Percentiles rank a stretch among this genome's conserved stretches.
These are phyloP conservation scores for Zymoseptoria pseudotritici DNA, from an alignment of 2,329 filamentous ascomycete species.

Conservation along the genomic window DNA sequence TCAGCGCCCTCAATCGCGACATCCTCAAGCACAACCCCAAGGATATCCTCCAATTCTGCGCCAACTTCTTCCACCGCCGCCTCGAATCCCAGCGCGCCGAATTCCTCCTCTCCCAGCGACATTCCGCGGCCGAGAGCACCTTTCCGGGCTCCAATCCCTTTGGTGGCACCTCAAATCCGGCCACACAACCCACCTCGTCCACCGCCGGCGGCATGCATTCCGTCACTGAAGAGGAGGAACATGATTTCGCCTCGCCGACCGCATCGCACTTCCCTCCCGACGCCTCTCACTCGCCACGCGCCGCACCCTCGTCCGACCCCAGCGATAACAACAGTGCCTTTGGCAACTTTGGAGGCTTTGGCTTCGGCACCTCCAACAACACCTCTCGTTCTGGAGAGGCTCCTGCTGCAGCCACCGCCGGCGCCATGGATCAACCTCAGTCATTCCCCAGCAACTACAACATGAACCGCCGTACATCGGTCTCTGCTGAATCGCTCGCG, in stretches of 20 bases:
- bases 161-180: conserved; percentile 38
- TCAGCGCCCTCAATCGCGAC: conserved; percentile 56
- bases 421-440: conserved; percentile 48
- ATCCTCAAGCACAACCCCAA: conserved; percentile 50
- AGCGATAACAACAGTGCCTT: conserved; percentile 32
- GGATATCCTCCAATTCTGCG: conserved; percentile 64
- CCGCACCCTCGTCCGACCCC: conserved; percentile 27
- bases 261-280: conserved; percentile 38
- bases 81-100: conserved; percentile 58
- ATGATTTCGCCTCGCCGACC: conserved; percentile 68
- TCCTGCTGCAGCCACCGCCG: conserved; percentile 36
- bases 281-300: conserved; percentile 43
- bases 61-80: conserved; percentile 59
- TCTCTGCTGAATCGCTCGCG: conserved; percentile 93
- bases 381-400: conserved; percentile 24
- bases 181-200: conserved; percentile 32
- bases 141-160: conserved; percentile 79
- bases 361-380: conserved; percentile 31
- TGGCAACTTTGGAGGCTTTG: conserved; percentile 39
- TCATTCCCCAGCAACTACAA: conserved; percentile 90
- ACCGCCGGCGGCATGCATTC: conserved; percentile 46
- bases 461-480: conserved; percentile 84
- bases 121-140: conserved; percentile 54
- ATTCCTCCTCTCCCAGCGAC: conserved; percentile 45
- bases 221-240: conserved; percentile 76